Evolutionary conservation across 495 filamentous ascomycete genomes (phyloP), one percentile per base, ranked within the genome.

Genomic region (Neurospora intermedia): DNA sequence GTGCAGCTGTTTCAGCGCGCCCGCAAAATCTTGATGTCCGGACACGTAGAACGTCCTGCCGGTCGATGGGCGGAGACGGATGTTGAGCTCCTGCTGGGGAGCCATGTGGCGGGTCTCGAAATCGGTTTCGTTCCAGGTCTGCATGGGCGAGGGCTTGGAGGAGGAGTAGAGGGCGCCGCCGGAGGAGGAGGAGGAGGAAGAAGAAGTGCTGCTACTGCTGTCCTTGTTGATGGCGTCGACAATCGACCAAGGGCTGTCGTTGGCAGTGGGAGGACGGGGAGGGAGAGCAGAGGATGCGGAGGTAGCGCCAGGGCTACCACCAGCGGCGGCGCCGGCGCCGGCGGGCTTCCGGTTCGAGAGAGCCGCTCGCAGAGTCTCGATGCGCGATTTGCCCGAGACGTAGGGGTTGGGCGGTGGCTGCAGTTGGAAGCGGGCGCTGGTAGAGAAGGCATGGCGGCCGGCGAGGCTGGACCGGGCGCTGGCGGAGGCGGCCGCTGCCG

Each of bases 11-110:
- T 78, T 77, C 70, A 94, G 82, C 0, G 87, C 89, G 27, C 83
- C 75, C 1, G 83, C 87, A 6, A 91, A 73, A 79, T 92, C 90
- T 10, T 85, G 76, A 3, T 74, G 77, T 35, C 74, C 71, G 42
- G 81, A 76, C 38, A 94, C 82, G 23, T 83, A 71, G 3, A 93
- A 78, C 1, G 85, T 89, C 13, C 92, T 86, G 46, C 92, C 92
- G 6, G 84, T 85, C 45, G 82, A 81, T 1, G 88, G 86, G 13
- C 82, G 81, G 70, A 88, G 81, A 20, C 85, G 84, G 39, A 89
- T 69, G 18, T 71, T 71, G 9, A 74, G 71, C n/a, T 73, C 73
- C 69, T 77, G 71, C 11, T 66, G 38, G 39, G 20, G 54, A 20
- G 73, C 46, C 46, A 43, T 72, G 43, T 71, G 70, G 42, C 76